These are phyloP conservation scores for Acrasis kona DNA, from an alignment of 78 protist genomes.

Conservation along the genomic window DNA sequence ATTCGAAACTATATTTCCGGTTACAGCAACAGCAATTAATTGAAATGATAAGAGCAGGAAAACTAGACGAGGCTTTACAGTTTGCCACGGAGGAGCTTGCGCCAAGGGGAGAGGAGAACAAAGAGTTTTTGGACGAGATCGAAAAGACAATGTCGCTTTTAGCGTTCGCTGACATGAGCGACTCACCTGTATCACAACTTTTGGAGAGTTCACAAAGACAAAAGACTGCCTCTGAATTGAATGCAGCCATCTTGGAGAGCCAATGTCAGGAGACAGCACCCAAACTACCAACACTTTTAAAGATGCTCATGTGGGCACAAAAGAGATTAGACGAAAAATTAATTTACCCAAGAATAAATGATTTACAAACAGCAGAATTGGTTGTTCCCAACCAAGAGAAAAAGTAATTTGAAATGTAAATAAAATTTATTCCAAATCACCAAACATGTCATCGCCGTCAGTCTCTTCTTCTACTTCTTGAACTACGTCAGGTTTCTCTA, in stretches of 20 bases:
- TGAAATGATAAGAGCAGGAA: slow-evolving; percentile 62
- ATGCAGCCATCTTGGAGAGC: slow-evolving; percentile 68
- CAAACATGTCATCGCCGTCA: background rate
- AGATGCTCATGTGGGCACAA: slow-evolving; percentile 62
- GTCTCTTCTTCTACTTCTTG: background rate
- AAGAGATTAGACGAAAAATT: slow-evolving; percentile 5
- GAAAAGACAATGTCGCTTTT: slow-evolving; percentile 72
- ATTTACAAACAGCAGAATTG: background rate
- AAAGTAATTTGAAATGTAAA: no score
- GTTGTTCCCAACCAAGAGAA: background rate
- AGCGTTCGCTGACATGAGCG: slow-evolving; percentile 52
- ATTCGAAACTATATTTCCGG: slow-evolving; percentile 61
- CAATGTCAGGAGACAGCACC: slow-evolving; percentile 76
- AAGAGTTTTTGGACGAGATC: slow-evolving; percentile 62
- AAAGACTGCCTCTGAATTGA: slow-evolving; percentile 72
- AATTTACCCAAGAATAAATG: background rate
- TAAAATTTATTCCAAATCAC: background rate
- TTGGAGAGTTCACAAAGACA: slow-evolving; percentile 54
- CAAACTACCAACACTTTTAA: slow-evolving; percentile 57
- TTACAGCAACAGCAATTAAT: slow-evolving; percentile 79
- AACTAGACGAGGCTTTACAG: slow-evolving; percentile 58
- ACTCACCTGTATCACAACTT: slow-evolving; percentile 39
- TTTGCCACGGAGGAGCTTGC: slow-evolving; percentile 84
- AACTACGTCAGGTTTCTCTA: no score
- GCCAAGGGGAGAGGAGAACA: slow-evolving; percentile 69